Evolutionary conservation across 176 grass and related monocot species (phyloP).

Genomic region (Cenchrus purpureus): DNA sequence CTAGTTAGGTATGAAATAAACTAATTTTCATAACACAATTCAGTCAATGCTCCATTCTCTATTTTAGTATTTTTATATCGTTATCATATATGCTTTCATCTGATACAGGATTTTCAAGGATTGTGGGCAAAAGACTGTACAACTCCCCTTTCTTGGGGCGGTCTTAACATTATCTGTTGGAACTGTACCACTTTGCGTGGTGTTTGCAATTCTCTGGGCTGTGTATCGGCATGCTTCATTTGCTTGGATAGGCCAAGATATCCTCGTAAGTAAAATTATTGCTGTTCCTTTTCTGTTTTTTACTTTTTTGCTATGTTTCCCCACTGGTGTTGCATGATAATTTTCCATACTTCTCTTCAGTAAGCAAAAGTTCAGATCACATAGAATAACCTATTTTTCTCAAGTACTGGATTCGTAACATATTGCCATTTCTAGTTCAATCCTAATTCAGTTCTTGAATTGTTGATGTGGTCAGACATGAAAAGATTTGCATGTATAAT

Average conservation of each 20-base stretch:
- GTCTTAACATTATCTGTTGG: slow-evolving; percentile 67
- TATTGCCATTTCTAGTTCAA: neutral
- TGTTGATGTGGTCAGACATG: neutral
- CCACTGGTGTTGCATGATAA: neutral
- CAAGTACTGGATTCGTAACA: neutral
- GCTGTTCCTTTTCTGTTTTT: slow-evolving; percentile 5
- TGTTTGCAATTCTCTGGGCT: slow-evolving; percentile 89
- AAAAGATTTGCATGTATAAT: slow-evolving; percentile 10
- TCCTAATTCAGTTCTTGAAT: slow-evolving; percentile 8
- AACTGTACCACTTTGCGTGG: slow-evolving; percentile 64
- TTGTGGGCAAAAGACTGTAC: slow-evolving; percentile 68
- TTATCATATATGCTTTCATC: slow-evolving; percentile 25
- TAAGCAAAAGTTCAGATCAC: slow-evolving; percentile 20
- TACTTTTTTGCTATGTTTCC: neutral
- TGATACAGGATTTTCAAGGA: slow-evolving; percentile 71
- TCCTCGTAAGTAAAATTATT: slow-evolving; percentile 65
- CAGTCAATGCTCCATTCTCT: slow-evolving; percentile 19
- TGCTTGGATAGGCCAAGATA: slow-evolving; percentile 99
- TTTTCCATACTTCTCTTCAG: slow-evolving; percentile 17
- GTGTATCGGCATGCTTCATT: slow-evolving; percentile 74
- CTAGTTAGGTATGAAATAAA: slow-evolving; percentile 64
- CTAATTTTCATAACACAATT: slow-evolving; percentile 25
- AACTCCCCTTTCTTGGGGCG: slow-evolving; percentile 70
- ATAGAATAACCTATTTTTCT: neutral
- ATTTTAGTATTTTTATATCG: slow-evolving; percentile 24